Conservation (phyloP, 106 monocot species). For the Agapanthus africanus region DNA sequence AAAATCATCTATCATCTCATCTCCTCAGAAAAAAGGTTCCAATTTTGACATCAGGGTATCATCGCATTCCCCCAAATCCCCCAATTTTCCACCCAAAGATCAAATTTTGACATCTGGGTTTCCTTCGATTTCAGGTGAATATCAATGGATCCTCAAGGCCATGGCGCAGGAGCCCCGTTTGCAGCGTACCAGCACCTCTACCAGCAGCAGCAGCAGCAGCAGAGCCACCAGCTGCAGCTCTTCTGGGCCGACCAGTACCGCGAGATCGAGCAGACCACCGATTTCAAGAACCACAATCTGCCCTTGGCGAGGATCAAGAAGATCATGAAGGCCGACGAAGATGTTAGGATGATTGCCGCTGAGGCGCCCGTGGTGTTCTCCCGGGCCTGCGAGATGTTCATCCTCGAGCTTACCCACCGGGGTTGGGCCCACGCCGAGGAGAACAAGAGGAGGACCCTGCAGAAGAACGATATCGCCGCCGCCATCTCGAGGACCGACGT, state of each 20-base stretch:
- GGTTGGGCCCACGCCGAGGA: conserved; percentile 46
- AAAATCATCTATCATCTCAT: no score
- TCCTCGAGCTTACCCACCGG: conserved; percentile 46
- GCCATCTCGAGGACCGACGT: conserved; percentile 52
- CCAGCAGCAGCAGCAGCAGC: conserved; percentile 33
- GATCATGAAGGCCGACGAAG: conserved; percentile 95
- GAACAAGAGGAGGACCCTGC: conserved; percentile 43
- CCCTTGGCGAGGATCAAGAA: conserved; percentile 86
- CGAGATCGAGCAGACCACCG: conserved; percentile 68
- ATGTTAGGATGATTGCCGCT: conserved; percentile 75
- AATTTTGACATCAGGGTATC: no score
- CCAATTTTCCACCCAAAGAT: conserved; percentile 3
- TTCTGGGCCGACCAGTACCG: conserved; percentile 73
- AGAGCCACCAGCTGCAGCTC: conserved; percentile 46
- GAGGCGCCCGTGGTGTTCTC: conserved; percentile 76
- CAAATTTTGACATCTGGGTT: conserved; percentile 9
- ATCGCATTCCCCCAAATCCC: not conserved
- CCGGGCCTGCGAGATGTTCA: conserved; percentile 50
- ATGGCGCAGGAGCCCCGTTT: conserved; percentile 5
- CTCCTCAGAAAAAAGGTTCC: no score
- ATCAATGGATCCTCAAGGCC: conserved; percentile 27
- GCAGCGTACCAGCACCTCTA: conserved; percentile 23
- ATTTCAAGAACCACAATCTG: conserved; percentile 72
- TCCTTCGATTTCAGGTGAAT: not conserved
- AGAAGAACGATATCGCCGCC: conserved; percentile 52